phyloP scores from a whole-genome alignment of 352 stramenopile genomes.

The Pythium rishiriense region DNA sequence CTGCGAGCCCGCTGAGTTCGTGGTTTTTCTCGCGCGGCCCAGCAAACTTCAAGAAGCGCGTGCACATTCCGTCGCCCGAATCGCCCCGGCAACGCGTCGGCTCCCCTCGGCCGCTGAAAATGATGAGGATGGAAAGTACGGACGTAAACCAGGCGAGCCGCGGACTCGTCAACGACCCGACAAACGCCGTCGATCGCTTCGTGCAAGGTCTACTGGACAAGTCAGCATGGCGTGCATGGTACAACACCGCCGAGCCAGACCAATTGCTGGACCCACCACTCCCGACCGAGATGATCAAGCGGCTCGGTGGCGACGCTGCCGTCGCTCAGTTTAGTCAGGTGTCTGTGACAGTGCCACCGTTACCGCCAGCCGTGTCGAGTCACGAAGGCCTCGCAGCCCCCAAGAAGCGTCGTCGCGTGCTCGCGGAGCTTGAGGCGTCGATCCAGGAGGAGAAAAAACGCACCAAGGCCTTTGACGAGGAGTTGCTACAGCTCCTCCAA shows the following conservation, averaged over 20 bases:
- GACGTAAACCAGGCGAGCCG: not conserved
- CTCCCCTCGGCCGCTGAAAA: slow-evolving; percentile 23
- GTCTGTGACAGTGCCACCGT: not conserved
- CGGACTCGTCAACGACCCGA: not conserved
- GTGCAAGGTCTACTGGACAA: slow-evolving; percentile 45
- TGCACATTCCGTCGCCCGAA: slow-evolving; percentile 34
- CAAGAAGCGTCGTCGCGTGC: slow-evolving; percentile 11
- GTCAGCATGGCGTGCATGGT: slow-evolving; percentile 66
- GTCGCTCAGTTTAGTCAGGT: slow-evolving; percentile 7
- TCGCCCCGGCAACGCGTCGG: slow-evolving; percentile 21
- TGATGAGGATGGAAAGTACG: slow-evolving; percentile 5
- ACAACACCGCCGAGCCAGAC: slow-evolving; percentile 38
- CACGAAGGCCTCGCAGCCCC: not conserved
- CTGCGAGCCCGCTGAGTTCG: slow-evolving; percentile 48
- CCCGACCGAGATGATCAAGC: slow-evolving; percentile 26
- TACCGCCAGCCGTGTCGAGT: not conserved
- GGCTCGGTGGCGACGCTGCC: slow-evolving; percentile 21
- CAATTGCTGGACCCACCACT: slow-evolving; percentile 60
- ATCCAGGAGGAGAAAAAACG: slow-evolving; percentile 44
- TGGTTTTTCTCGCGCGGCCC: slow-evolving; percentile 67
- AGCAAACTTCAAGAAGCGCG: slow-evolving; percentile 60
- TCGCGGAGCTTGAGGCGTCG: slow-evolving; percentile 19
- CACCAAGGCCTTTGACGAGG: slow-evolving; percentile 44
- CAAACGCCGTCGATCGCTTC: slow-evolving; percentile 30
- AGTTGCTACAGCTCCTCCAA: slow-evolving; percentile 61